phyloP scores from a whole-genome alignment of 305 asterid genomes.

The Ajuga reptans region DNA sequence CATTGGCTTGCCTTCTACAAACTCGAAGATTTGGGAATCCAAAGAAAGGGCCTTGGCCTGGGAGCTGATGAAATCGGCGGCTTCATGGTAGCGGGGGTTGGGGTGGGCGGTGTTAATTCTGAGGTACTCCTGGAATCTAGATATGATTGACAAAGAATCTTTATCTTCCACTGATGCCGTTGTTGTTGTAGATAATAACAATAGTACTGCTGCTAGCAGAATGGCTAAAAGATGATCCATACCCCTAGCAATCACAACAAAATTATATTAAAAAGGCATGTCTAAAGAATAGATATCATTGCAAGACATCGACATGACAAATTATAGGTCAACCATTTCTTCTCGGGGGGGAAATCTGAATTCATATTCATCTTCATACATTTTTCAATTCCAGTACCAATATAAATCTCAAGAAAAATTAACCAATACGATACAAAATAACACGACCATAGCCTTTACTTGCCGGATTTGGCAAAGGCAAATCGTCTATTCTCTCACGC shows the following conservation, averaged over 20 bases:
- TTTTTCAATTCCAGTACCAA: neutral
- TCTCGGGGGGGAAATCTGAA: neutral
- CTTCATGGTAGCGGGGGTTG: slow-evolving; percentile 59
- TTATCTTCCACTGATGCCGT: slow-evolving; percentile 13
- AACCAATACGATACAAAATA: neutral
- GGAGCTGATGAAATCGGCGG: slow-evolving; percentile 55
- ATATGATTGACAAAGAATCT: slow-evolving; percentile 39
- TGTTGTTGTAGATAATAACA: slow-evolving; percentile 18
- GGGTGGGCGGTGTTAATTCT: slow-evolving; percentile 84
- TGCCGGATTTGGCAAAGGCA: neutral
- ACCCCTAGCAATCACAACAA: neutral
- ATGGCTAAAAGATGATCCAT: neutral
- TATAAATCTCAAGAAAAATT: neutral
- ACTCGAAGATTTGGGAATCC: slow-evolving; percentile 46
- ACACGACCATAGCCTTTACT: neutral
- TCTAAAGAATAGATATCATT: neutral
- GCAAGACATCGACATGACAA: neutral
- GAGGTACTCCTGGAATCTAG: slow-evolving; percentile 83
- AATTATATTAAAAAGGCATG: neutral
- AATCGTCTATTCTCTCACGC: neutral
- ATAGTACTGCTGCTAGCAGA: slow-evolving; percentile 18
- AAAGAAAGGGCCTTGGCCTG: slow-evolving; percentile 64
- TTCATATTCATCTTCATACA: neutral
- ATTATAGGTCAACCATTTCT: neutral
- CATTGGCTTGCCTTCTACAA: slow-evolving; percentile 61